Evolutionary conservation across 495 filamentous ascomycete species (phyloP).

Genomic region (Xylaria grammica): DNA sequence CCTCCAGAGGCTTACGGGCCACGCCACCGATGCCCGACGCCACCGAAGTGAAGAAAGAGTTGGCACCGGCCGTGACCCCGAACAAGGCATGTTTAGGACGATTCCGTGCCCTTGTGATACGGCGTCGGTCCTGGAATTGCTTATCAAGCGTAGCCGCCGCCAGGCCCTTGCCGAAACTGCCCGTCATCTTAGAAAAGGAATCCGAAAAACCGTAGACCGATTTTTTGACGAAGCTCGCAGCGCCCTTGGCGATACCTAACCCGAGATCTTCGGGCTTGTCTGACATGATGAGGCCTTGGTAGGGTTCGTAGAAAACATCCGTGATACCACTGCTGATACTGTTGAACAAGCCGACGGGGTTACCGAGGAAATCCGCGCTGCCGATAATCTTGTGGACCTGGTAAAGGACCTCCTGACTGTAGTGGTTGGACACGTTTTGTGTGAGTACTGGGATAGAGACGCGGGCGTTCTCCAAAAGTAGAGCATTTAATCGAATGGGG

Average conservation of each 20-base stretch:
- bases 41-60: conserved; percentile 89
- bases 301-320: conserved; percentile 98
- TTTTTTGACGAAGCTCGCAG: conserved; percentile 96
- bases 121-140: conserved; percentile 94
- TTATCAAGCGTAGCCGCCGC: conserved; percentile 96
- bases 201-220: conserved; percentile 96
- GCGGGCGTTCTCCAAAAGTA: conserved; percentile 94
- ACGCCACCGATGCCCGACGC: conserved; percentile 92
- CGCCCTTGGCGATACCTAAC: conserved; percentile 92
- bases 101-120: conserved; percentile 91
- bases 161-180: conserved; percentile 93
- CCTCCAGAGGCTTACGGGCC: conserved; percentile 90
- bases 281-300: conserved; percentile 95
- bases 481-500: conserved; percentile 85
- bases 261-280: conserved; percentile 94
- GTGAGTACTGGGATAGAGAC: conserved; percentile 84
- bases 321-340: conserved; percentile 96
- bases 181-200: conserved; percentile 94
- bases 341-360: conserved; percentile 97
- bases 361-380: conserved; percentile 97
- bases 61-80: conserved; percentile 93
- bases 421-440: conserved; percentile 87
- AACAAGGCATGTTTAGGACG: conserved; percentile 96
- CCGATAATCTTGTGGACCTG: conserved; percentile 96
- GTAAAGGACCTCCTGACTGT: conserved; percentile 92